These are phyloP conservation scores for Calendula officinalis DNA, from an alignment of 129 eudicot genomes.

Conservation along the genomic window DNA sequence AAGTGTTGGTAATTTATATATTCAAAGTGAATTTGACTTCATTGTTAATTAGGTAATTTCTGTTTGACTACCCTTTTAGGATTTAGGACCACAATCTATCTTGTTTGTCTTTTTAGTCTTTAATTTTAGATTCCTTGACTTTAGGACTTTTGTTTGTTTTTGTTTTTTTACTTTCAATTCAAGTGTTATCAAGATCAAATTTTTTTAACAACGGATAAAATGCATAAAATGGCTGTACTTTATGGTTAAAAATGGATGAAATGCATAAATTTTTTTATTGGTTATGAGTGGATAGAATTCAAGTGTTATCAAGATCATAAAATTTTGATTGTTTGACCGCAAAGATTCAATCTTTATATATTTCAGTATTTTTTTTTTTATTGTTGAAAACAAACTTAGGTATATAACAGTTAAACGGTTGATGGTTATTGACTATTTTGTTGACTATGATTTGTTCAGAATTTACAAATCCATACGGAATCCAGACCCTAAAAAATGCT, in stretches of 20 bases:
- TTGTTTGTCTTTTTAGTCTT: constrained; percentile 28
- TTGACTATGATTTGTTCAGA: constrained; percentile 39
- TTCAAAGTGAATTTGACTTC: neutral
- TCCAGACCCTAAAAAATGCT: constrained; percentile 38
- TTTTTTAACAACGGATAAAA: neutral
- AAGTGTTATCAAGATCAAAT: constrained; percentile 7
- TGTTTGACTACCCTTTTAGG: constrained; percentile 22
- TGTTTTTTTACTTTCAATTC: constrained; percentile 7
- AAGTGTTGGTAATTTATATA: neutral
- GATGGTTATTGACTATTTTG: constrained; percentile 6
- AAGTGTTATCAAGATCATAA: neutral
- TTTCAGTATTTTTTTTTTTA: neutral
- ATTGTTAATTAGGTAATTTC: constrained; percentile 15
- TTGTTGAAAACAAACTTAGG: neutral
- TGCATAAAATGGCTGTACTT: too few species aligned
- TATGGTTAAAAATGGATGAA: too few species aligned
- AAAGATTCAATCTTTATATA: constrained; percentile 5
- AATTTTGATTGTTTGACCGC: constrained; percentile 21
- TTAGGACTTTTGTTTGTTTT: constrained; percentile 28
- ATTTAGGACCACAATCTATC: constrained; percentile 31
- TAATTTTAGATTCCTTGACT: constrained; percentile 20
- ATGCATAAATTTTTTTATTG: too few species aligned
- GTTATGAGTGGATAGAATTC: neutral
- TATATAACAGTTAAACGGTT: neutral
- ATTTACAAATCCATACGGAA: constrained; percentile 85